Conservation (phyloP, 148 eudicot genomes). For the Rhododendron vialii region DNA sequence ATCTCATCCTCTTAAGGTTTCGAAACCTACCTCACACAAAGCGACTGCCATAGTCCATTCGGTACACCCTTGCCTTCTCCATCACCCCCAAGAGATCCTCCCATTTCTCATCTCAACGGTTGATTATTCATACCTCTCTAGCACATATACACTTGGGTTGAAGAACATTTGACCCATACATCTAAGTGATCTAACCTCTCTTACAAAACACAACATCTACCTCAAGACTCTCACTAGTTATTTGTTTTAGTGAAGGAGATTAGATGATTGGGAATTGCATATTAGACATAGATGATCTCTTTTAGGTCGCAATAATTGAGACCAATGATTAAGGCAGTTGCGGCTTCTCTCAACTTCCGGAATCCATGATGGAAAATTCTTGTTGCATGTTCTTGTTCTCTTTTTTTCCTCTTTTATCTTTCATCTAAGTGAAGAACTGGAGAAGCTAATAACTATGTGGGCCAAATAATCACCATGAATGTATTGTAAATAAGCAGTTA, state of each 20-base stretch:
- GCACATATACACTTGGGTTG: too few species aligned
- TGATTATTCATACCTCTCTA: too few species aligned
- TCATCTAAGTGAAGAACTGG: background rate
- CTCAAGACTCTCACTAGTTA: background rate
- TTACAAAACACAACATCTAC: background rate
- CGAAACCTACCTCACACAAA: too few species aligned
- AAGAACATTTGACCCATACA: too few species aligned
- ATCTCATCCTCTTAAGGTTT: too few species aligned
- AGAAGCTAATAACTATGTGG: background rate
- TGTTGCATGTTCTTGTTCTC: too few species aligned
- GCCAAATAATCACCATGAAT: background rate
- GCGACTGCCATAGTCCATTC: too few species aligned
- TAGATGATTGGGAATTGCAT: background rate
- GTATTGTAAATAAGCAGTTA: background rate
- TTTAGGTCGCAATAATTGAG: background rate
- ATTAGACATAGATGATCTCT: background rate
- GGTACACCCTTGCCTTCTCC: too few species aligned
- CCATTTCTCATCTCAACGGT: too few species aligned
- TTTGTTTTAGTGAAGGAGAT: background rate
- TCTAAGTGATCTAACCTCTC: too few species aligned
- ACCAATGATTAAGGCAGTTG: background rate
- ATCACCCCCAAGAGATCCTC: too few species aligned
- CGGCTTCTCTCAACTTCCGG: background rate
- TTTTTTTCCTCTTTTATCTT: background rate
- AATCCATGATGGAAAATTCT: background rate